Base-by-base conservation (phyloP, 139 green algal genomes). In the Ulvella scutata region DNA sequence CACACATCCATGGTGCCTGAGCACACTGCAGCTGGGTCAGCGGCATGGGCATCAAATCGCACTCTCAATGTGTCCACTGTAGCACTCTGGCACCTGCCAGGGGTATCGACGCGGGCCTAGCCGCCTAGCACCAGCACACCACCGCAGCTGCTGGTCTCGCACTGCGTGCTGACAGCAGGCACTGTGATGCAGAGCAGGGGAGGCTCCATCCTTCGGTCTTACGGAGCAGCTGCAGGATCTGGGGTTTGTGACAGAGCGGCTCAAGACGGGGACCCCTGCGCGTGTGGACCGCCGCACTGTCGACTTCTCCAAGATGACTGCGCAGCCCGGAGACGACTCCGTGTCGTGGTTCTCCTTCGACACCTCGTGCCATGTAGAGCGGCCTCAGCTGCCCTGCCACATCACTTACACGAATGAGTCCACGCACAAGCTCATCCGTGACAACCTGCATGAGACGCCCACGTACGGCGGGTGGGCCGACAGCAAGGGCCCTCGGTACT, bases 181-280 rank as follows among this genome's bases (percentile, higher is more conserved):
- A 34, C n/a, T 51, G 21, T 13, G 3, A 39, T 78, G 26, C 79
- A 87, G 87, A 74, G 92, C 94, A 2, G 94, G 94, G 4, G 94
- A 99, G 79, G 87, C 87, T 0, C 79, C 94, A 4, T 92, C 83
- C 62, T 82, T 83, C 3, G 94, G 94, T 2, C 84, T 99, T 28
- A 98, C 94, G 2, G 94, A 98, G 80, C 78, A 82, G 29, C 87
- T 99, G 39, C 39, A 85, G 76, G 37, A 26, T 3, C 80, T 97
- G 29, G 94, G 94, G 23, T 98, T 98, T 79, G 89, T 97, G 80
- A 95, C 90, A 2, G 94, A 90, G 74, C 79, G 94, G 10, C 83
- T 98, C 13, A 98, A 98, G 83, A 99, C 94, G 0, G 94, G 94
- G 31, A 99, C 94, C 0, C 94, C 94, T 0, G 87, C 94, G 3